A percentile compares a stretch with the other conserved stretches of the same genome.
These are phyloP conservation scores for Elaeagnus macrophylla DNA, from an alignment of 306 rosid species.

Conservation along the genomic window DNA sequence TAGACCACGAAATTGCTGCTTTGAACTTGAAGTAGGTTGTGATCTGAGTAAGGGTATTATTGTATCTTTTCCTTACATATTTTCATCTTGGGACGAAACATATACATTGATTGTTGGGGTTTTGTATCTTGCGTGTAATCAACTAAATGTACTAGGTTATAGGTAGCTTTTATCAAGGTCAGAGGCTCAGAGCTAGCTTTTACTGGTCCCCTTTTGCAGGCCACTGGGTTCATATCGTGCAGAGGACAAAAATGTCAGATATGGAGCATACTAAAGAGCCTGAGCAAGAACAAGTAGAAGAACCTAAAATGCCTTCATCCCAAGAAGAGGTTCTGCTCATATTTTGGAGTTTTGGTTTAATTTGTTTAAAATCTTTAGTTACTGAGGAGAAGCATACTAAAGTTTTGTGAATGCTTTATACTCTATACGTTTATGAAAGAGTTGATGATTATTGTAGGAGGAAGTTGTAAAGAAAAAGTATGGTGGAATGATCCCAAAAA, in stretches of 20 bases:
- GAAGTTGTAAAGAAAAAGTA: constrained; percentile 76
- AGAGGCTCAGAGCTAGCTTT: not conserved
- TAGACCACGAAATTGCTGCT: too few relatives aligned
- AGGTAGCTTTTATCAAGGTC: not conserved
- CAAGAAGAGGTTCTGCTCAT: constrained; percentile 50
- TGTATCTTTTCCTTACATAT: too few relatives aligned
- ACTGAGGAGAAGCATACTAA: not conserved
- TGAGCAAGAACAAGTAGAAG: constrained; percentile 35
- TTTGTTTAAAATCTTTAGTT: not conserved
- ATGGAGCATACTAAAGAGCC: constrained; percentile 48
- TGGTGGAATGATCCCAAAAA: constrained; percentile 84
- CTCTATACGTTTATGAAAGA: constrained; percentile 7
- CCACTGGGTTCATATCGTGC: constrained; percentile 17
- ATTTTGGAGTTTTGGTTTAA: constrained; percentile 12
- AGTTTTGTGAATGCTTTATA: not conserved
- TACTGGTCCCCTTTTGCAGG: constrained; percentile 14
- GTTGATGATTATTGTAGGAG: constrained; percentile 46
- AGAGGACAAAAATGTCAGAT: constrained; percentile 39
- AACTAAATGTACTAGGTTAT: not conserved
- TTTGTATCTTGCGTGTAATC: not conserved
- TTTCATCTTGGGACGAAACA: too few relatives aligned
- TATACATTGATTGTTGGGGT: not conserved
- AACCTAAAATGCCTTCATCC: constrained; percentile 38
- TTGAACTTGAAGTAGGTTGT: too few relatives aligned
- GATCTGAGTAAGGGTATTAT: too few relatives aligned